Evolutionary conservation across 352 stramenopile genomes (phyloP), one percentile per base, ranked within the genome.

Genomic region (Phytophthora sp.): DNA sequence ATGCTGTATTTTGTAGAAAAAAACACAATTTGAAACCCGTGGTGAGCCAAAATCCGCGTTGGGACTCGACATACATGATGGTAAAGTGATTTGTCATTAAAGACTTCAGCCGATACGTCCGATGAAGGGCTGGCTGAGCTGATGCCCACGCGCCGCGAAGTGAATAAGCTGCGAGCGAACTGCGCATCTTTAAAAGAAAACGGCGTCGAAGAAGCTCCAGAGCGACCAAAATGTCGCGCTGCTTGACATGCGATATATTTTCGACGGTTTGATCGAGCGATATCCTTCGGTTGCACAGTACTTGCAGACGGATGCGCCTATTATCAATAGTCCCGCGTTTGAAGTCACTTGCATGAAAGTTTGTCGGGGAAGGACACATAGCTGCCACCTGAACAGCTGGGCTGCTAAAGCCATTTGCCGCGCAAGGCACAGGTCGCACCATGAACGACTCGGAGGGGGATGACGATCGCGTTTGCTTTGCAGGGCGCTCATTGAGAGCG

Each of bases 61-160:
- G 33, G 49, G 47, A 56, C 31, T 57, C 33, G 15, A 46, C 33
- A 1, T 42, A 57, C 49, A 46, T 46, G 31, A 57, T 57, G 49
- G 7, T 36, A n/a, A 57, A 57, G 49, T 23, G 35, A 9, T 57
- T 26, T 18, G 33, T 33, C 1, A 45, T 47, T 20, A 57, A 33
- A 20, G 21, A 56, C 18, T 30, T 56, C 30, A n/a, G 20, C 44
- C 0, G 30, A 56, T 23, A 39, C 47, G 11, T 24, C 13, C 5
- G 21, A 51, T 7, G 41, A 62, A 7, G 41, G 45, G 26, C 4
- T 44, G 12, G 36, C 36, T 24, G 36, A 44, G 36, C 30, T 54
- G 29, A 13, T 41, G 11, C 21, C n/a, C 3, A 15, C 20, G 13
- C 11, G 31, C 18, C 2, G n/a, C n/a, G n/a, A n/a, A n/a, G n/a